Evolutionary conservation across 192 early-diverging fungal species (phyloP).

Genomic region (Backusella tarrabulga): DNA sequence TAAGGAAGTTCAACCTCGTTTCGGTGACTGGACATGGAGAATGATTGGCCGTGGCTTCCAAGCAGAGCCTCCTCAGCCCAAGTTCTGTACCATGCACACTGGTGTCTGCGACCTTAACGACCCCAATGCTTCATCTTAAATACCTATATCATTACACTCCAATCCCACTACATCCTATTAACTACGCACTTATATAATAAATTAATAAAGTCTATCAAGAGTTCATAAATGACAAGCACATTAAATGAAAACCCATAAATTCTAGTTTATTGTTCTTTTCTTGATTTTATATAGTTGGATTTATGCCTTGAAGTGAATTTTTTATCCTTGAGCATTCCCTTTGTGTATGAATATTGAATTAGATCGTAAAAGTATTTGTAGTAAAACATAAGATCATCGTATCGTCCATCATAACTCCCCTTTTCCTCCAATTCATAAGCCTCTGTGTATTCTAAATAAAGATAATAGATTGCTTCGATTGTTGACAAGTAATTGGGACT

Average conservation of each 20-base stretch:
- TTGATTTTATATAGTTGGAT: slow-evolving; percentile 48
- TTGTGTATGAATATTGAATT: slow-evolving; percentile 79
- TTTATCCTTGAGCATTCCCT: slow-evolving; percentile 14
- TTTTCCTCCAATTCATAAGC: slow-evolving; percentile 38
- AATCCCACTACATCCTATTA: neutral
- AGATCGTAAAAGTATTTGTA: slow-evolving; percentile 88
- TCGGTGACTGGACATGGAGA: slow-evolving; percentile 69
- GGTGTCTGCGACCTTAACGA: slow-evolving; percentile 12
- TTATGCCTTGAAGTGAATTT: slow-evolving; percentile 4
- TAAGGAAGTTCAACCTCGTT: slow-evolving; percentile 41
- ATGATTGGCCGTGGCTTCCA: slow-evolving; percentile 60
- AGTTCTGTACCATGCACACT: slow-evolving; percentile 57
- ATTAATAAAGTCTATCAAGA: neutral
- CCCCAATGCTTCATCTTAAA: neutral
- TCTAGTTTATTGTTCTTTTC: neutral
- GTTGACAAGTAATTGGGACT: slow-evolving; percentile 80
- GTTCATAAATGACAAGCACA: neutral
- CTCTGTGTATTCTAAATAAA: slow-evolving; percentile 78
- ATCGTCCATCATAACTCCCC: slow-evolving; percentile 66
- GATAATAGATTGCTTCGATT: slow-evolving; percentile 95
- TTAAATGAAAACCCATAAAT: neutral
- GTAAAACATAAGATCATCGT: slow-evolving; percentile 89
- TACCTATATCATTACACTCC: neutral
- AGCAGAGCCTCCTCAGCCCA: slow-evolving; percentile 60
- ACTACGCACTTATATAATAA: neutral